Evolutionary conservation across 306 rosid genomes (phyloP), one percentile per base, ranked within the genome.

Genomic region (Comarum palustre): DNA sequence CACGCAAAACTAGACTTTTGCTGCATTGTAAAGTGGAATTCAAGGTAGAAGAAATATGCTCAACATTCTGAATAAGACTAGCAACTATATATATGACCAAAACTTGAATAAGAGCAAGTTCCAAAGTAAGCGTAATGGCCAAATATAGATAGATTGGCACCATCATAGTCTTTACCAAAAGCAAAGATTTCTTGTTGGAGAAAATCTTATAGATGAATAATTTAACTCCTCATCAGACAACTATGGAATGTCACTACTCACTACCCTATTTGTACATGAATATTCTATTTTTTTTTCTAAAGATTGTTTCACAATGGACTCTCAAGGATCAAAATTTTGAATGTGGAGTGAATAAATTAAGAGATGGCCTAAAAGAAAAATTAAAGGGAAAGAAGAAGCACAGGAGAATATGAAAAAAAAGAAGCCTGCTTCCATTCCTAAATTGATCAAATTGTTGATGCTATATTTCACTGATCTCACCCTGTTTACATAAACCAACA

Each of bases 401-500:
- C 1, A 22, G 31, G 1, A 25, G 65, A 58, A 54, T 57, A 32
- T 34, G 82, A 54, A 55, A 20, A 7, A 55, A 68, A 77, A 43
- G 14, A 34, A 69, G 75, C 69, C 55, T 51, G 74, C 78, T 70
- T 50, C 69, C 68, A 22, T 66, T 62, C 47, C 78, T n/a, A 71
- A 71, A 47, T 39, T 52, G 14, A 54, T 29, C 15, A 69, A 68
- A 43, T 24, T 38, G 16, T 31, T 38, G 71, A 27, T 47, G 48
- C 67, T 66, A 78, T 31, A 85, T 69, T 87, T 88, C 96, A 72
- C 73, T 82, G 82, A 90, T 78, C 80, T 95, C 97, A 32, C 93
- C 92, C 71, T 80, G 89, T 68, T 69, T 84, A 64, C 99, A 95
- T 48, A 80, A 27, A 51, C 96, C 97, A 62, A 95, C 99, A 68